Base-by-base conservation (phyloP, 176 grass and related monocot genomes). In the Alopecurus myosuroides region DNA sequence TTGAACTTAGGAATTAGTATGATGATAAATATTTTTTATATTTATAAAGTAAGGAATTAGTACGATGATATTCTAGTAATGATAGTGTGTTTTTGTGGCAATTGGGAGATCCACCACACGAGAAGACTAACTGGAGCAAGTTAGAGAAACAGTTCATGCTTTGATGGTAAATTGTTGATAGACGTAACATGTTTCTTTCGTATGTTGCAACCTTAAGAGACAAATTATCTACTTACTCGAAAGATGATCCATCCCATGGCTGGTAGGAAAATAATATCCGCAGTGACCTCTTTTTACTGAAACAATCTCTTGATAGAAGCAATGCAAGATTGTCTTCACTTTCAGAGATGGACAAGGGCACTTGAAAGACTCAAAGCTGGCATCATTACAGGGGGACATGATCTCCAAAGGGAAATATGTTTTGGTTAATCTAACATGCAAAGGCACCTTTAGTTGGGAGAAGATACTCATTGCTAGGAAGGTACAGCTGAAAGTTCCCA, bases 351-450 rank as follows among this genome's bases (percentile, higher is more conserved):
- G 84, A 79, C 74, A 86, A 65, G 18, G 56, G 56, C 45, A 90
- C 88, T 60, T 17, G 80, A 87, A 90, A 79, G 84, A 84, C 84
- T 90, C 84, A 70, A 91, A 80, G 81, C 58, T 87, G 85, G n/a
- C 76, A 91, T 91, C 68, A 87, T 84, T 70, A 70, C 42, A 52
- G 84, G 81, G 89, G 71, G 80, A 87, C 89, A 91, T 87, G 85
- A 91, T 91, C 85, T 91, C 85, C 81, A 87, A 87, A 81, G 89
- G 68, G 17, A 87, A 84, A 91, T 84, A 84, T 91, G 85, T 87
- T 91, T 74, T 91, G 31, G 50, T 84, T 87, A 87, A 60, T 87
- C 83, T 76, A 91, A 84, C 89, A 61, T 62, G 57, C 69, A 61
- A 79, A 91, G 76, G 77, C 60, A 81, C 75, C 89, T 91, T 87